Conservation (phyloP, 2,329 filamentous ascomycete species). For the Lanzia echinophila region DNA sequence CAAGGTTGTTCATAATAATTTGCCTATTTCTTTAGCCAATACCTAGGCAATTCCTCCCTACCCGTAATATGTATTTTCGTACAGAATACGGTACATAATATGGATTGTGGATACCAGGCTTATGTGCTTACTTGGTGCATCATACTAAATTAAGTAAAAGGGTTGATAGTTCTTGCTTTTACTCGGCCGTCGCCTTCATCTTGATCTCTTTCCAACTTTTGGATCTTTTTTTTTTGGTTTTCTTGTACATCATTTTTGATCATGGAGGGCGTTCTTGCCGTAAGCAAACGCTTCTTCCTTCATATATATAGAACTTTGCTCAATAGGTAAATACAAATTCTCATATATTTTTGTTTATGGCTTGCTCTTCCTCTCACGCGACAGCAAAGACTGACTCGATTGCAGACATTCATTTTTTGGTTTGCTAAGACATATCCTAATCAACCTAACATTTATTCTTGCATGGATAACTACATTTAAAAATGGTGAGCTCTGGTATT, state of each 20-base stretch:
- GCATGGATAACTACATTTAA: conserved; percentile 28
- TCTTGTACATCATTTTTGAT: background rate
- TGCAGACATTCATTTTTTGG: conserved; percentile 25
- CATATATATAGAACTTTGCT: conserved; percentile 25
- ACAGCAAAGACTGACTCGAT: background rate
- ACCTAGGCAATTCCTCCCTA: too few relatives aligned
- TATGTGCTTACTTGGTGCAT: too few relatives aligned
- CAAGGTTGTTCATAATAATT: too few relatives aligned
- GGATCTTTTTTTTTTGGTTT: background rate
- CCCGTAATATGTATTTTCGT: too few relatives aligned
- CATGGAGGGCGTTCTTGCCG: conserved; percentile 13
- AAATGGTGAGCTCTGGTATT: conserved; percentile 16
- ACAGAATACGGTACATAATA: too few relatives aligned
- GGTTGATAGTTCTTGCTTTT: too few relatives aligned
- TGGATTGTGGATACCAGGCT: too few relatives aligned
- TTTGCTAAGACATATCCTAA: conserved; percentile 24
- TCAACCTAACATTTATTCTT: conserved; percentile 26
- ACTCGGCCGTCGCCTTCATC: background rate
- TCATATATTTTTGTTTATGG: background rate
- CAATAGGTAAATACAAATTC: conserved; percentile 17
- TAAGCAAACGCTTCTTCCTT: conserved; percentile 19
- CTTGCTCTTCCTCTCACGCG: too few relatives aligned
- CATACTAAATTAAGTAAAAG: too few relatives aligned
- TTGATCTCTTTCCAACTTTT: background rate
- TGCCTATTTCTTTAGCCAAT: too few relatives aligned